Evolutionary conservation across 176 grass and related monocot genomes (phyloP).

Genomic region (Cenchrus americanus): DNA sequence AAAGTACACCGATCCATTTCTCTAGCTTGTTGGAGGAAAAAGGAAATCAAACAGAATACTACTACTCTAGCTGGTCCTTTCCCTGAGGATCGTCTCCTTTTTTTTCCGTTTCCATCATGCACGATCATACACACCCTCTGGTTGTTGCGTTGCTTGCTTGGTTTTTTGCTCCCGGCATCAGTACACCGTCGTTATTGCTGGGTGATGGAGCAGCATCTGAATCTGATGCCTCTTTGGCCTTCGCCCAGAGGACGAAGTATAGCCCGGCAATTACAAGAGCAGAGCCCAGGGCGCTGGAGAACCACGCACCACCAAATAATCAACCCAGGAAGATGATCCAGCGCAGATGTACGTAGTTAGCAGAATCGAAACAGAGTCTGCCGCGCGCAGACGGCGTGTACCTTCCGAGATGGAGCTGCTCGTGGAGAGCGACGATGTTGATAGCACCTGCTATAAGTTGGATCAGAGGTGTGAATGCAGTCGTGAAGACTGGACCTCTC

Average conservation of each 20-base stretch:
- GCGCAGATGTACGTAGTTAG: not conserved
- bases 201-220: not conserved
- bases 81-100: not conserved
- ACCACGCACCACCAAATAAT: not conserved
- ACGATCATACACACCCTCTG: not conserved
- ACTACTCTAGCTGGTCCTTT: not conserved
- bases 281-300: constrained; percentile 57
- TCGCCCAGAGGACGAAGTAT: constrained; percentile 82
- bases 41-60: not conserved
- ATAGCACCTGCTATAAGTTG: constrained; percentile 72
- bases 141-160: not conserved
- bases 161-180: not conserved
- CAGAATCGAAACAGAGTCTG: too few species aligned
- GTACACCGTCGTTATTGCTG: not conserved
- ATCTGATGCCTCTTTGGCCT: constrained; percentile 51
- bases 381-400: not conserved
- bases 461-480: constrained; percentile 80
- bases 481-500: constrained; percentile 72
- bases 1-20: too few species aligned
- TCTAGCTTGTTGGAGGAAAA: not conserved
- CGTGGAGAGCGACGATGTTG: constrained; percentile 62
- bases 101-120: not conserved
- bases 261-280: constrained; percentile 59
- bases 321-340: not conserved
- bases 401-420: constrained; percentile 77